These are phyloP conservation scores for Coemansia interrupta DNA, from an alignment of 192 early-diverging fungal genomes.

Conservation along the genomic window DNA sequence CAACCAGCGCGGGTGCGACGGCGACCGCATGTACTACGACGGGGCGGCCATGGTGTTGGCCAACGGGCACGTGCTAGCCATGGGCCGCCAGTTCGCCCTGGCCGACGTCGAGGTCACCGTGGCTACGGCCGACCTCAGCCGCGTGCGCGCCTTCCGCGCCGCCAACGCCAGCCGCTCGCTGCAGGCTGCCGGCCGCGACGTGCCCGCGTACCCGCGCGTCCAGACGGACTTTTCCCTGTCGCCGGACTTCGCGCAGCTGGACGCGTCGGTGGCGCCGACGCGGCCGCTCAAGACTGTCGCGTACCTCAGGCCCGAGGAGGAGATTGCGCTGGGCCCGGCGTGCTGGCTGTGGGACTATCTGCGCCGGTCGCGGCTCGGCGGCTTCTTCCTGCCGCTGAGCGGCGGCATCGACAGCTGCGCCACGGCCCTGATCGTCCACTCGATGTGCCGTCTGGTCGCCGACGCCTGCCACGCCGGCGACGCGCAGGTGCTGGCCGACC, in stretches of 20 bases:
- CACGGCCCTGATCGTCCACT: constrained; percentile 80
- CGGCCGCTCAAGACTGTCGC: constrained; percentile 48
- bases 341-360: constrained; percentile 99
- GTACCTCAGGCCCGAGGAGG: constrained; percentile 80
- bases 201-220: constrained; percentile 63
- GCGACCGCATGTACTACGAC: constrained; percentile 97
- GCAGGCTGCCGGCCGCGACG: constrained; percentile 64
- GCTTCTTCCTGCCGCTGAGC: constrained; percentile 93
- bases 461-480: constrained; percentile 48
- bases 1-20: constrained; percentile 97
- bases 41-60: constrained; percentile 85
- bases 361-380: constrained; percentile 79
- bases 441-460: constrained; percentile 72
- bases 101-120: constrained; percentile 91
- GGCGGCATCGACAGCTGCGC: constrained; percentile 98
- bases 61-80: constrained; percentile 85
- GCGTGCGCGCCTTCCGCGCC: constrained; percentile 78
- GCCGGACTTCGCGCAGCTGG: constrained; percentile 29
- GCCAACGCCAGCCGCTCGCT: constrained; percentile 68
- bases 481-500: constrained; percentile 70
- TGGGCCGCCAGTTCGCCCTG: constrained; percentile 89
- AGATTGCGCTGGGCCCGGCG: constrained; percentile 90
- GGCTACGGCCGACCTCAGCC: constrained; percentile 88
- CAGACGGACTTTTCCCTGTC: constrained; percentile 57
- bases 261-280: constrained; percentile 12